Base-by-base conservation (phyloP, 495 filamentous ascomycete genomes). In the Letharia columbiana region DNA sequence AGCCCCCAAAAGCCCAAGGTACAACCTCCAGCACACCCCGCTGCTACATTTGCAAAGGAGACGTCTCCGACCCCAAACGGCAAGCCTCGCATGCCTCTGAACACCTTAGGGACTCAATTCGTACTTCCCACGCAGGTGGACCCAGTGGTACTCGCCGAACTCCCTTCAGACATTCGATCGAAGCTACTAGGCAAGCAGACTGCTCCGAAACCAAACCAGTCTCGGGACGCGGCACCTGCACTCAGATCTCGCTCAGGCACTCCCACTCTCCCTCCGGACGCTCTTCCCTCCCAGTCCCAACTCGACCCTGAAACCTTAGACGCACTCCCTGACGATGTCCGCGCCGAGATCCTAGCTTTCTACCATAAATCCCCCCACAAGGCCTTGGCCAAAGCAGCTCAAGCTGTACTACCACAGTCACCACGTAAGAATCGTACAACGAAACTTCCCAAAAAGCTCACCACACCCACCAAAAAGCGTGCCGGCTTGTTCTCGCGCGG, bases 71-170 rank as follows among this genome's bases (percentile, higher is more conserved):
- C 80, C 15, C 78, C 79, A 44, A 86, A 89, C 67, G 75, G 73
- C 40, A 84, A 84, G 69, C 77, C 83, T 66, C 80, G 80, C 40
- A 88, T 84, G 60, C 84, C 87, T 4, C 76, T 96, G 20, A 96
- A 97, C 70, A 85, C 88, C 0, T 75, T 82, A 5, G 92, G 92
- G 0, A 93, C 91, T 13, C 92, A 97, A 73, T 96, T 96, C 73
- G 84, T 96, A 66, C 76, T 97, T 70, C 92, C 92, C 5, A 86
- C 86, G 7, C 87, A 92, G 68, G 78, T 89, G 13, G 92, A 97
- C 71, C 88, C 86, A 0, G 76, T 79, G 41, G 86, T 92, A 2
- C 76, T 94, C 40, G 86, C 86, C 2, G 91, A 94, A 71, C 82
- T 96, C 4, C 91, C 90, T 4, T 78, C 78, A 20, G 89, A 94